phyloP scores from a whole-genome alignment of 352 stramenopile species.

The Phytophthora ramorum region DNA sequence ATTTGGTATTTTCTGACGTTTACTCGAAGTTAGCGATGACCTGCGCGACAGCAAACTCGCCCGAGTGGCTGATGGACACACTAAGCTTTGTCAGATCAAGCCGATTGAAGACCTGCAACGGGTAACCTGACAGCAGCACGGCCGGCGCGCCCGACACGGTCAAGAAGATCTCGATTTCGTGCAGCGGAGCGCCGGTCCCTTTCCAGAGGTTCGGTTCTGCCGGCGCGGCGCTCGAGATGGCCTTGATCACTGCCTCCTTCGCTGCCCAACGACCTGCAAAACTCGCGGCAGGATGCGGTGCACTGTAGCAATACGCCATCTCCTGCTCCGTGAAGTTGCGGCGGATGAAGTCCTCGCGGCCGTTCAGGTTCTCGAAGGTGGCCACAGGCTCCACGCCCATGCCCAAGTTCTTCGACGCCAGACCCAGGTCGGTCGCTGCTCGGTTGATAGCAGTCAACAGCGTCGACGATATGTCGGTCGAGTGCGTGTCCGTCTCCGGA shows the following conservation, averaged over 20 bases:
- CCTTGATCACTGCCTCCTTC: constrained; percentile 92
- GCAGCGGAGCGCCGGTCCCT: constrained; percentile 69
- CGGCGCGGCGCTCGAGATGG: constrained; percentile 80
- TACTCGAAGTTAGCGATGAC: no score
- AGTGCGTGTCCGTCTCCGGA: constrained; percentile 25
- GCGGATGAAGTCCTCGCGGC: constrained; percentile 81
- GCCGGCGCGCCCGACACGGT: constrained; percentile 79
- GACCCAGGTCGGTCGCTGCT: constrained; percentile 51
- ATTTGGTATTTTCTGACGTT: no score
- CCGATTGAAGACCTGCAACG: constrained; percentile 81
- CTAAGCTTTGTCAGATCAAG: constrained; percentile 76
- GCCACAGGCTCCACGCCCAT: constrained; percentile 84
- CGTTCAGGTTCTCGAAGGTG: constrained; percentile 81
- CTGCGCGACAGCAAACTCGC: constrained; percentile 74
- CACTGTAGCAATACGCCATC: constrained; percentile 84
- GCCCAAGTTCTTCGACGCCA: constrained; percentile 61
- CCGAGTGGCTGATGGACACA: constrained; percentile 91
- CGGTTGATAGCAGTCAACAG: constrained; percentile 67
- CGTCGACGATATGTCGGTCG: constrained; percentile 42
- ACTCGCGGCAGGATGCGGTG: constrained; percentile 76
- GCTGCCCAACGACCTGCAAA: constrained; percentile 90
- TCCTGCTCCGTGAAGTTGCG: constrained; percentile 92
- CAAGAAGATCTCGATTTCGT: constrained; percentile 89
- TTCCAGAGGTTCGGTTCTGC: constrained; percentile 78
- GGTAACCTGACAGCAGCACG: constrained; percentile 78